phyloP scores from a whole-genome alignment of 306 rosid genomes.

The Vicia faba region DNA sequence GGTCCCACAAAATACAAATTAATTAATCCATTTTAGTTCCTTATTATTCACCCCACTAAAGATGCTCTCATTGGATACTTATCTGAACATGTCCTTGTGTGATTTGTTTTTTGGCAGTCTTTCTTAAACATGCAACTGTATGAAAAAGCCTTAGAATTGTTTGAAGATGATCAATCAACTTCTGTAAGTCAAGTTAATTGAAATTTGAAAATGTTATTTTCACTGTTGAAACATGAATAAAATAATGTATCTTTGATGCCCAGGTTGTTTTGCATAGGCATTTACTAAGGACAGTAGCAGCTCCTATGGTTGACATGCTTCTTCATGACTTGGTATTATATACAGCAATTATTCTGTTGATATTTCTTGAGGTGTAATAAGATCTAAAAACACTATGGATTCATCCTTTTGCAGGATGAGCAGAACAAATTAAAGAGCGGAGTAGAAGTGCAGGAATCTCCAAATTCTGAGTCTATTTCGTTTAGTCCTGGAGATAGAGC shows the following conservation, averaged over 20 bases:
- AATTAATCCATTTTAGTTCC: no score
- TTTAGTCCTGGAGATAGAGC: constrained; percentile 74
- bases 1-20: no score
- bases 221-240: constrained; percentile 38
- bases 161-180: constrained; percentile 91
- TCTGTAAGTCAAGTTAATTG: constrained; percentile 61
- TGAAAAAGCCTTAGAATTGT: constrained; percentile 90
- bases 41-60: no score
- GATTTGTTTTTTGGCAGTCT: constrained; percentile 61
- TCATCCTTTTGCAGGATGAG: constrained; percentile 61
- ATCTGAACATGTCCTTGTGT: constrained; percentile 31
- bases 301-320: constrained; percentile 70
- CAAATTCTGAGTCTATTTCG: constrained; percentile 57
- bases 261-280: constrained; percentile 97
- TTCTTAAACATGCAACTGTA: constrained; percentile 94
- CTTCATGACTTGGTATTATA: constrained; percentile 76
- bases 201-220: constrained; percentile 27
- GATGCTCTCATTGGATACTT: no score
- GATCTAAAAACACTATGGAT: constrained; percentile 27
- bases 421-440: constrained; percentile 89
- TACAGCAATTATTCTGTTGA: constrained; percentile 21
- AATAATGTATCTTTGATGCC: constrained; percentile 39
- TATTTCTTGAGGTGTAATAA: constrained; percentile 18
- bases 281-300: constrained; percentile 83
- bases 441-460: constrained; percentile 64